Conservation (phyloP, 2,329 filamentous ascomycete species). For the Colletotrichum sp. region DNA sequence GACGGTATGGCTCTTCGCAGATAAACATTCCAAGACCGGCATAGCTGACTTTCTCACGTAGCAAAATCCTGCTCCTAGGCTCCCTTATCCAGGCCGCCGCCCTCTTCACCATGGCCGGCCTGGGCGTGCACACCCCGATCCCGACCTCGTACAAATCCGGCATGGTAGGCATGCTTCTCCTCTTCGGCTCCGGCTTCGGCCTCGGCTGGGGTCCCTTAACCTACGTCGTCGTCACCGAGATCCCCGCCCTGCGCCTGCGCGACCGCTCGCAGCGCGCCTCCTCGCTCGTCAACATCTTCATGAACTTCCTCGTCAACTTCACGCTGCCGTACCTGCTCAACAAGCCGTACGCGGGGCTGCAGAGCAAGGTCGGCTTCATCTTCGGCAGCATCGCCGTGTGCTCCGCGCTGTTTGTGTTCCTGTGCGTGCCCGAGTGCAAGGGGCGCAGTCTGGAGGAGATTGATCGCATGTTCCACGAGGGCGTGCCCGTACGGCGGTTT, state of each 20-base stretch:
- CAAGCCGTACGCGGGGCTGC: constrained; percentile 19
- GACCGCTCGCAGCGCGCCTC: constrained; percentile 12
- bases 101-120: constrained; percentile 20
- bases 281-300: constrained; percentile 22
- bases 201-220: constrained; percentile 38
- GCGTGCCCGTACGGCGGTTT: constrained; percentile 23
- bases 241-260: constrained; percentile 26
- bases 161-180: constrained; percentile 36
- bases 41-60: not conserved
- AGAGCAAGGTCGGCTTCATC: constrained; percentile 22
- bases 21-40: accelerated
- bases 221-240: constrained; percentile 39
- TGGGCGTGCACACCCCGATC: constrained; percentile 18
- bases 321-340: constrained; percentile 23
- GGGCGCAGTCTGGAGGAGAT: constrained; percentile 29
- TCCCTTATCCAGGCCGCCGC: not conserved
- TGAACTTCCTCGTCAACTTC: constrained; percentile 25
- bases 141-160: constrained; percentile 25
- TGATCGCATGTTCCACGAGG: constrained; percentile 26
- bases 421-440: constrained; percentile 26
- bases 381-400: constrained; percentile 21
- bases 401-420: constrained; percentile 22
- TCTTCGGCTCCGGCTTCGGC: constrained; percentile 35
- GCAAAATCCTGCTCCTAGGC: not conserved
- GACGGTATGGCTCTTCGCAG: not conserved